A percentile compares a stretch with the other conserved stretches of the same genome.
Conservation (phyloP, 805 yeast genomes). For the Ogataea zsoltii region DNA sequence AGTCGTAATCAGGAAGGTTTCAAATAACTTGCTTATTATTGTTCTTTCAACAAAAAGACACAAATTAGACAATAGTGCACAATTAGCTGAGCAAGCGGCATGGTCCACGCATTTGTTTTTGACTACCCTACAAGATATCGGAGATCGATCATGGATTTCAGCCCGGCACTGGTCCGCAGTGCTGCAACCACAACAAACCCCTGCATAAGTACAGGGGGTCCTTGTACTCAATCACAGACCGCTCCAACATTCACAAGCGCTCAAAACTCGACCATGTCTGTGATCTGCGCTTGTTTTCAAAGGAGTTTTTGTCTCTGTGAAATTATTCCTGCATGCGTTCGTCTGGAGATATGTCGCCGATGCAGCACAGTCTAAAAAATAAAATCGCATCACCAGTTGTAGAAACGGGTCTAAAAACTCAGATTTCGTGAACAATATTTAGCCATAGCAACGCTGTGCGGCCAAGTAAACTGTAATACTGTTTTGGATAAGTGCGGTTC, state of each 20-base stretch:
- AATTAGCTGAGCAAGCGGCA: neutral
- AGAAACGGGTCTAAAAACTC: neutral
- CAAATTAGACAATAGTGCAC: conserved; percentile 2
- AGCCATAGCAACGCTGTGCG: no score
- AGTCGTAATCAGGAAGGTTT: neutral
- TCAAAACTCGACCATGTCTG: neutral
- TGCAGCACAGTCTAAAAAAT: neutral
- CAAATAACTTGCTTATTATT: neutral
- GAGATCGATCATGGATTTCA: no score
- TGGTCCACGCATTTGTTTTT: neutral
- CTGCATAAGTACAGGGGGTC: neutral
- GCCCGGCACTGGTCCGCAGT: neutral
- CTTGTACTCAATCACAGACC: neutral
- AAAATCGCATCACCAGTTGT: neutral
- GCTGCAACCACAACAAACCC: neutral
- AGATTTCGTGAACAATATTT: neutral
- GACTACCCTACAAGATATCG: no score
- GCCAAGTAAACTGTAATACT: no score
- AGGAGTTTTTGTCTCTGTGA: neutral
- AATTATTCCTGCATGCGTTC: neutral
- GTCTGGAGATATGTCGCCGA: neutral
- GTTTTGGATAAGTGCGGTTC: no score
- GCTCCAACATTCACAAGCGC: neutral
- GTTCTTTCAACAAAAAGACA: neutral
- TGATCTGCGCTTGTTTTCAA: neutral